Conservation (phyloP, 768 basidiomycete species). For the Mrakia gelida region DNA sequence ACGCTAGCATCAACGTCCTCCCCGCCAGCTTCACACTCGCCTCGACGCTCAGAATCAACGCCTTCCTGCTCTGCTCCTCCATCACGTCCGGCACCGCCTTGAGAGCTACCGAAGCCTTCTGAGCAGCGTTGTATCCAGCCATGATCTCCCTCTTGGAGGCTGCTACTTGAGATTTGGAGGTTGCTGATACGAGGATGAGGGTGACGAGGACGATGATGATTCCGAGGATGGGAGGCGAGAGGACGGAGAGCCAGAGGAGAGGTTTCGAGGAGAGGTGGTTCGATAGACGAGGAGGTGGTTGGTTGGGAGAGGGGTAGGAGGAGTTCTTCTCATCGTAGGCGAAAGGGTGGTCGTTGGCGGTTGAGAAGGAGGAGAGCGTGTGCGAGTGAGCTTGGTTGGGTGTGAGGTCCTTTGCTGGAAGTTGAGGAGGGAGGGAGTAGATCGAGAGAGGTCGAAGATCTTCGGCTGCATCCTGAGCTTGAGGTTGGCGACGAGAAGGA, state of each 20-base stretch:
- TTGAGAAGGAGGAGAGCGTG: neutral
- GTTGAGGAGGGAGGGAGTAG: conserved; percentile 4
- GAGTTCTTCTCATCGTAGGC: neutral
- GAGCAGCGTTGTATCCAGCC: conserved; percentile 77
- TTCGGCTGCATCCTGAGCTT: neutral
- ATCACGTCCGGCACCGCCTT: conserved; percentile 85
- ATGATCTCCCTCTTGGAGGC: conserved; percentile 72
- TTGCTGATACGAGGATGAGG: conserved; percentile 65
- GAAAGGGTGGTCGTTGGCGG: neutral
- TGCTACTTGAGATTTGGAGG: conserved; percentile 62
- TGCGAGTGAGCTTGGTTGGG: neutral
- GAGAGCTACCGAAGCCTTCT: conserved; percentile 71
- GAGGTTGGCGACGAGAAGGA: neutral
- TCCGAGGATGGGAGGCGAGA: conserved; percentile 85
- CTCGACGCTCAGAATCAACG: conserved; percentile 72
- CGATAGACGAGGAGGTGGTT: conserved; percentile 49
- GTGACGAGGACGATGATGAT: conserved; percentile 82
- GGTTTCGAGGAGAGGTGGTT: conserved; percentile 81
- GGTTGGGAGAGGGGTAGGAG: neutral
- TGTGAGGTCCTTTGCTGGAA: neutral
- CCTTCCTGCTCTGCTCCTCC: conserved; percentile 75
- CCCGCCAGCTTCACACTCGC: conserved; percentile 72
- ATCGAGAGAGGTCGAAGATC: neutral
- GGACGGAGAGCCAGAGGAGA: conserved; percentile 80
- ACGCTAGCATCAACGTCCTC: conserved; percentile 54